phyloP scores from a whole-genome alignment of 1,284 basidiomycete genomes.

The Wallemia hederae region DNA sequence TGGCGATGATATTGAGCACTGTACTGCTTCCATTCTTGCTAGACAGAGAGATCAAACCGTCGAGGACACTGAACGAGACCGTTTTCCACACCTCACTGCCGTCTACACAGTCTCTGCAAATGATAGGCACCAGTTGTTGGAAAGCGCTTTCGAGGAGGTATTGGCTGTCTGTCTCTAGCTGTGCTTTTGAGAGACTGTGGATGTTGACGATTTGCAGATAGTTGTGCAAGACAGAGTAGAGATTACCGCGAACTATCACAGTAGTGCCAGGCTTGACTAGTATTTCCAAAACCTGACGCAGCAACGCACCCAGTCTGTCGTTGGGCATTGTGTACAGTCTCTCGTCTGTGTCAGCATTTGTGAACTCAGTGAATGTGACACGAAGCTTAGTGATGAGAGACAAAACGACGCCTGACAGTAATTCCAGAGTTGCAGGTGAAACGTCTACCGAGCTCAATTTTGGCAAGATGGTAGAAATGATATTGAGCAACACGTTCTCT shows the following conservation, averaged over 20 bases:
- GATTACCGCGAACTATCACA: conserved; percentile 79
- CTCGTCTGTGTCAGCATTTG: conserved; percentile 22
- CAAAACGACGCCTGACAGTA: conserved; percentile 52
- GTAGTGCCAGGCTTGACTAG: conserved; percentile 44
- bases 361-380: not conserved
- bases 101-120: conserved; percentile 73
- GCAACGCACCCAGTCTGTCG: conserved; percentile 43
- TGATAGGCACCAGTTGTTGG: conserved; percentile 32
- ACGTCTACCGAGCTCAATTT: conserved; percentile 23
- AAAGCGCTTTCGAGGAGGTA: conserved; percentile 5
- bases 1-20: conserved; percentile 30
- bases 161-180: conserved; percentile 4
- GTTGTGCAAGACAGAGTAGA: conserved; percentile 74
- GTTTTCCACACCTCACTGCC: conserved; percentile 92
- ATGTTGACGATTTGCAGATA: conserved; percentile 40
- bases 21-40: conserved; percentile 30
- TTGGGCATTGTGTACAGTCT: conserved; percentile 37
- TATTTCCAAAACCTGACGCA: conserved; percentile 48
- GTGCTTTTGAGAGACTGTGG: conserved; percentile 3
- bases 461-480: conserved; percentile 36
- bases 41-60: conserved; percentile 36
- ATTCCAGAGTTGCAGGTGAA: conserved; percentile 38
- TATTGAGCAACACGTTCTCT: conserved; percentile 60
- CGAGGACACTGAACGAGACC: conserved; percentile 58
- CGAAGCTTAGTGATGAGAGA: conserved; percentile 57